phyloP scores from a whole-genome alignment of 495 filamentous ascomycete species.

The Tirmania nivea region DNA sequence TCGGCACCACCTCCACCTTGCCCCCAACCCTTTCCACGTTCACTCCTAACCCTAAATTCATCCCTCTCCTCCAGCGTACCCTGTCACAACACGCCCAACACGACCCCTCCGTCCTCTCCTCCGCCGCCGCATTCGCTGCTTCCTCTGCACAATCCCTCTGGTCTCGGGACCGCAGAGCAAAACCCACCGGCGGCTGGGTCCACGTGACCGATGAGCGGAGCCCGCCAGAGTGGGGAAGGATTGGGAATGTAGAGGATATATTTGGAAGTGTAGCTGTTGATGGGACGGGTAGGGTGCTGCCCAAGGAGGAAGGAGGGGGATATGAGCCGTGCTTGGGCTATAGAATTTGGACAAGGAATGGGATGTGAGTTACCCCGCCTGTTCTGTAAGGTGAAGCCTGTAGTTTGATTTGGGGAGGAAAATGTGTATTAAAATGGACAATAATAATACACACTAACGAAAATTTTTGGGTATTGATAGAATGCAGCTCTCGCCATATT shows the following conservation, averaged over 20 bases:
- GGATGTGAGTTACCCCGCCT: conserved; percentile 33
- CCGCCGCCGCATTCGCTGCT: conserved; percentile 59
- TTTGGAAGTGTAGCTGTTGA: conserved; percentile 82
- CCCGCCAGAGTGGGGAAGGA: conserved; percentile 75
- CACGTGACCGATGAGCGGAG: conserved; percentile 68
- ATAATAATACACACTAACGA: background rate
- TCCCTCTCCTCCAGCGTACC: conserved; percentile 51
- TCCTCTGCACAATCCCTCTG: conserved; percentile 46
- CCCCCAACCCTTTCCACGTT: conserved; percentile 63
- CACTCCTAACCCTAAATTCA: conserved; percentile 53
- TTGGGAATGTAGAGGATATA: conserved; percentile 83
- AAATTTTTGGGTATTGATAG: conserved; percentile 9
- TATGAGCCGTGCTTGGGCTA: conserved; percentile 40
- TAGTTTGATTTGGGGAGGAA: background rate
- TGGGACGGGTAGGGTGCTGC: conserved; percentile 41
- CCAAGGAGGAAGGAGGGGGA: conserved; percentile 17
- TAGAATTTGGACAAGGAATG: conserved; percentile 50
- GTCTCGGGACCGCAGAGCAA: conserved; percentile 45
- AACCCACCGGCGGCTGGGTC: conserved; percentile 57
- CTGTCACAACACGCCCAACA: conserved; percentile 43
- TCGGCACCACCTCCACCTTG: conserved; percentile 49
- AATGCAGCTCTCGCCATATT: conserved; percentile 34
- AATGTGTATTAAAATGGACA: conserved; percentile 6
- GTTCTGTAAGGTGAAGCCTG: too few species aligned
- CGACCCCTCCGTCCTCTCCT: conserved; percentile 49